phyloP scores from a whole-genome alignment of 768 basidiomycete genomes.

The Pilatotrama ljubarskyi region DNA sequence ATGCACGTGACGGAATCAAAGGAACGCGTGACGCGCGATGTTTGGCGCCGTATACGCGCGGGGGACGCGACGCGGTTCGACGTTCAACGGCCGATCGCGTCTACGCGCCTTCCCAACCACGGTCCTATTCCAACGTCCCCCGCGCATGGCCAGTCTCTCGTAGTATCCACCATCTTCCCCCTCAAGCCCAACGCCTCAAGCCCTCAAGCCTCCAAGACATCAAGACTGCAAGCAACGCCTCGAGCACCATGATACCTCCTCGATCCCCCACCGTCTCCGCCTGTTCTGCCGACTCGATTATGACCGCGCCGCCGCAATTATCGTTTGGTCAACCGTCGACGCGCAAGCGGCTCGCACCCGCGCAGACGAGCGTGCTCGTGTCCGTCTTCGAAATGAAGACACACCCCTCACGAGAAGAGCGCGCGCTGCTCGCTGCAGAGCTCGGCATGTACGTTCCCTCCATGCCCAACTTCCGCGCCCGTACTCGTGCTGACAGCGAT shows the following conservation, averaged over 20 bases:
- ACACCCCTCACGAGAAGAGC: slow-evolving; percentile 45
- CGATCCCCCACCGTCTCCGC: slow-evolving; percentile 11
- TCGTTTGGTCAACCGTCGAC: slow-evolving; percentile 20
- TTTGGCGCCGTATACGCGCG: slow-evolving; percentile 25
- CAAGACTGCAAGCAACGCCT: not conserved
- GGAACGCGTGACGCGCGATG: slow-evolving; percentile 21
- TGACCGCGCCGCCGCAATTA: not conserved
- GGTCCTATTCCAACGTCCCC: not conserved
- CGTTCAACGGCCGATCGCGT: slow-evolving; percentile 13
- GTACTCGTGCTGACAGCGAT: not conserved
- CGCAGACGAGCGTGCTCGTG: slow-evolving; percentile 39
- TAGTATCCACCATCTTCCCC: slow-evolving; percentile 4
- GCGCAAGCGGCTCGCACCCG: slow-evolving; percentile 28
- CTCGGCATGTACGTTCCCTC: slow-evolving; percentile 37
- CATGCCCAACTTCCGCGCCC: not conserved
- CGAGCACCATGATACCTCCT: slow-evolving; percentile 7
- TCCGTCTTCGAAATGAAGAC: slow-evolving; percentile 36
- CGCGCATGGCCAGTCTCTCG: slow-evolving; percentile 12
- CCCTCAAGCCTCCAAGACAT: not conserved
- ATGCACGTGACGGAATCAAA: slow-evolving; percentile 4
- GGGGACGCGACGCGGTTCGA: slow-evolving; percentile 21
- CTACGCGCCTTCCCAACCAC: not conserved
- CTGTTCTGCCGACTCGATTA: slow-evolving; percentile 11
- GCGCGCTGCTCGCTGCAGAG: slow-evolving; percentile 40
- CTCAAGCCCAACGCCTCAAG: not conserved